Evolutionary conservation across 2,329 filamentous ascomycete genomes (phyloP).

Genomic region (Lomentospora prolificans): DNA sequence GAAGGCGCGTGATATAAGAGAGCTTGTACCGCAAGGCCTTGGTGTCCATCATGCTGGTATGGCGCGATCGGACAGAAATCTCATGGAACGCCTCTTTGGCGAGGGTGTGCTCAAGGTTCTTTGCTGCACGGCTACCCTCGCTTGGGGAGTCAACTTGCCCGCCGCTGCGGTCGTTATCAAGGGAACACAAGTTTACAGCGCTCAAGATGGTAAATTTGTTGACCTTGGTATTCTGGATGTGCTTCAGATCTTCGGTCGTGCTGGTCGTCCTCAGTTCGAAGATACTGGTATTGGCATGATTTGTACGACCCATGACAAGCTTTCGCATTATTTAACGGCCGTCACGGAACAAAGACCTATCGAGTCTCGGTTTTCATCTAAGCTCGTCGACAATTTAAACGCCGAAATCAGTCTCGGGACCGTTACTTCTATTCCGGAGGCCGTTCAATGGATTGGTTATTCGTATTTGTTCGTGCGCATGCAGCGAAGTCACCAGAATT

Average conservation of each 20-base stretch:
- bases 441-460: conserved; percentile 94
- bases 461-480: conserved; percentile 97
- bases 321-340: conserved; percentile 82
- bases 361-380: conserved; percentile 89
- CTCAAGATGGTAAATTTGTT: conserved; percentile 92
- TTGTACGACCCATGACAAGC: conserved; percentile 88
- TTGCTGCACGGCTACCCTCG: conserved; percentile 94
- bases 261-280: conserved; percentile 93
- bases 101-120: conserved; percentile 94
- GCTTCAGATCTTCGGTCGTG: conserved; percentile 95
- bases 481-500: conserved; percentile 81
- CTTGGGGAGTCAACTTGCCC: conserved; percentile 97
- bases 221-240: conserved; percentile 95
- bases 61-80: conserved; percentile 83
- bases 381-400: conserved; percentile 92
- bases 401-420: conserved; percentile 90
- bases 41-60: conserved; percentile 96
- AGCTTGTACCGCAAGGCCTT: conserved; percentile 81
- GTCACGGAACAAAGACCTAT: conserved; percentile 96
- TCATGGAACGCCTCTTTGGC: conserved; percentile 87
- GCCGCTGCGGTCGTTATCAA: conserved; percentile 97
- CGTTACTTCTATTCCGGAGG: conserved; percentile 87
- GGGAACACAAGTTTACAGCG: conserved; percentile 92
- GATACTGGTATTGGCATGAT: conserved; percentile 98
- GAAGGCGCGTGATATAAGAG: conserved; percentile 76